Evolutionary conservation across 805 yeast genomes (phyloP), one percentile per base, ranked within the genome.

Genomic region (Cyberlindnera mycetangii): DNA sequence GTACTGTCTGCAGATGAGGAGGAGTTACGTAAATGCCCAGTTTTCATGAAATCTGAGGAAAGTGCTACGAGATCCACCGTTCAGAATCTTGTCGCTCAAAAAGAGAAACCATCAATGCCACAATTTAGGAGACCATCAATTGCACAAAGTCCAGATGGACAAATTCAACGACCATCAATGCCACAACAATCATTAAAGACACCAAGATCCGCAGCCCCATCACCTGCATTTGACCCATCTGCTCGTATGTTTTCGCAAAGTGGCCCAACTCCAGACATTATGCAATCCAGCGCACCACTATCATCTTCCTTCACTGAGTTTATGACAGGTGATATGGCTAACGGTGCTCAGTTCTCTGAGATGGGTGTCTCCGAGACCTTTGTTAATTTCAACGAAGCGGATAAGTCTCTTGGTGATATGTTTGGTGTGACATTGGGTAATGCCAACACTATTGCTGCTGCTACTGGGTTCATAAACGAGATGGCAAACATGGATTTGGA

Each of bases 1-100:
- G 48, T 47, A 1, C 31, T 58, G 2, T 46, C 56, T 5, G 41
- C 45, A 1, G 57, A 51, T n/a, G 62, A 59, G 17, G 59, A 50
- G 14, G 48, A 43, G 10, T 22, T 44, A 15, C 37, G 41, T 21
- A 46, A 37, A 18, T 50, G 53, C 25, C 53, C 53, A 3, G 45
- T 50, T 20, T 47, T 32, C 35, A 18, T 22, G 37, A 44, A 42
- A 10, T 27, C 47, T 3, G 53, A 47, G n/a, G 45, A 32, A 20
- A 46, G 48, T 34, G 47, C 47, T 19, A 39, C 49, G 4, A 39
- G 49, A 19, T 45, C 52, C 5, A 47, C 50, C 8, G 33, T 41
- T 4, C 5, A 7, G 11, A 24, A 18, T 24, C 14, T 9, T 5
- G 14, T 22, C 3, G 9, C 5, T 20, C 15, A 18, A 12, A 16